A percentile compares a stretch with the other conserved stretches of the same genome.
Evolutionary conservation across 129 eudicot species (phyloP).

Genomic region (Apium graveolens): DNA sequence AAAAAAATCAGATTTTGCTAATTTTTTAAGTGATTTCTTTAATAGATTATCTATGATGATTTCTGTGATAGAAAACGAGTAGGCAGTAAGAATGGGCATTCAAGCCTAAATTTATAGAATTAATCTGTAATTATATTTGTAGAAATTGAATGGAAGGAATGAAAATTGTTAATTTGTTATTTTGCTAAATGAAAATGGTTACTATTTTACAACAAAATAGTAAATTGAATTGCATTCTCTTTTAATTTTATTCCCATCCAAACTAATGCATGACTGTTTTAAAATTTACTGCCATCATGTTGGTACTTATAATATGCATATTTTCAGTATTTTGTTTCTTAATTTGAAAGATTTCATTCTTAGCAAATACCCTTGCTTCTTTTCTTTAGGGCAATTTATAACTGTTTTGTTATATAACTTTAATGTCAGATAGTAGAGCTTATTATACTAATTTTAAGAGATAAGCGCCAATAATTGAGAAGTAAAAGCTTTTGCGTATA

Average conservation of each 20-base stretch:
- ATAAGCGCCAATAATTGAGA: not conserved
- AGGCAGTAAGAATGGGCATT: not conserved
- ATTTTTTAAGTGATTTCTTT: too few relatives aligned
- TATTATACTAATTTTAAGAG: not conserved
- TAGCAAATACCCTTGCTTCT: not conserved
- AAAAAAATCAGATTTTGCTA: too few relatives aligned
- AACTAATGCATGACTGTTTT: not conserved
- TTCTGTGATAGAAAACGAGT: not conserved
- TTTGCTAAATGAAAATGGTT: not conserved
- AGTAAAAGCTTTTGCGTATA: not conserved
- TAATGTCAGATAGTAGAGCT: not conserved
- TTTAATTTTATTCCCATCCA: not conserved
- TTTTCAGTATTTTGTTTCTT: not conserved
- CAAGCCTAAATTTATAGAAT: not conserved
- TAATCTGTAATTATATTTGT: not conserved
- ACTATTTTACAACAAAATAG: not conserved
- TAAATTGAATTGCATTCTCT: not conserved
- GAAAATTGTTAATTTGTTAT: not conserved
- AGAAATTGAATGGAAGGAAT: not conserved
- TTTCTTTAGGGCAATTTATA: too few relatives aligned
- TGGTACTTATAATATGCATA: not conserved
- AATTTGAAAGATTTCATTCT: not conserved
- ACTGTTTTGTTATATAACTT: not conserved
- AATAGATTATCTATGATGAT: not conserved
- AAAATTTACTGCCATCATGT: not conserved